Base-by-base conservation (phyloP, 139 green algal species). In the Dunaliella primolecta region DNA sequence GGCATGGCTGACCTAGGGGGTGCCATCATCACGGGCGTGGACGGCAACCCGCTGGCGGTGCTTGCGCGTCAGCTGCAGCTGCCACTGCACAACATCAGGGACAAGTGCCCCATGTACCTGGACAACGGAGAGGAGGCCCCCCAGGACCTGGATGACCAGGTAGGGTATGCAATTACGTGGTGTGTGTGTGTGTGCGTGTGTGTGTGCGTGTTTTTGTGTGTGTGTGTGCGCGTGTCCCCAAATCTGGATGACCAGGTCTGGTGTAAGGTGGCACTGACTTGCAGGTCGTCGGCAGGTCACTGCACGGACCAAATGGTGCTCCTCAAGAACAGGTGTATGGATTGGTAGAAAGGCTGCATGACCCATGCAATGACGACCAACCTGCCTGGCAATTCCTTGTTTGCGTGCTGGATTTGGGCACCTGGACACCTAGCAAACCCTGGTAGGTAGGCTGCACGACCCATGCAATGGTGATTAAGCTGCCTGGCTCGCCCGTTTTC, bases 11-110 rank as follows among this genome's bases (percentile, higher is more conserved):
- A 99, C 55, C 82, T 99, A 29, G 97, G 97, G 21, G 97, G 96
- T 32, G 93, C 86, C 81, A 95, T 99, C 84, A 91, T 99, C 83
- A 99, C 95, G 20, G 88, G 97, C 82, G 94, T 96, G 7, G 93
- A 98, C 70, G 95, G 97, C 85, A 99, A 99, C 91, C 97, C 97
- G 0, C 87, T 98, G 72, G 95, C 95, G 20, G 91, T 98, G 80
- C 85, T 98, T 64, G 93, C 93, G 21, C 83, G 81, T 30, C 96
- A 99, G 91, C 84, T 97, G 81, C 86, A 87, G 34, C 77, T 97
- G 3, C 89, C 89, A 1, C 84, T 98, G 89, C 91, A 97, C 75
- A 76, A 91, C 38, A 98, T 99, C 78, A 85, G 88, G 76, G 87
- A 82, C 25, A 85, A 91, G 31, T 92, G 92, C 24, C 92, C 95